Conservation (phyloP, 805 yeast species). For the Candida saitoana region DNA sequence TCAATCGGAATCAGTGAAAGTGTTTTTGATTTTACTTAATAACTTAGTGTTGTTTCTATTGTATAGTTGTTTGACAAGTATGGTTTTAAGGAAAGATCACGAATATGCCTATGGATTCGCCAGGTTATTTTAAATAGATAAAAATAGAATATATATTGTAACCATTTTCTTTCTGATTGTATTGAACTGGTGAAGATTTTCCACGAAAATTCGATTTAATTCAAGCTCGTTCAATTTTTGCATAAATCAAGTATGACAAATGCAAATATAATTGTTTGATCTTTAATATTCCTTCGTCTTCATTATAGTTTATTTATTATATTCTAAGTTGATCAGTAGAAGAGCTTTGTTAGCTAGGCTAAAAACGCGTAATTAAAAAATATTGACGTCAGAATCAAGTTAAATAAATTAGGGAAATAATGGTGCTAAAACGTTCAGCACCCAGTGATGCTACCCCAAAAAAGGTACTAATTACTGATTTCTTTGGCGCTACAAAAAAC, state of each 20-base stretch:
- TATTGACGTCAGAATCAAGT: neutral
- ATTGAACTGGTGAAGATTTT: too few relatives aligned
- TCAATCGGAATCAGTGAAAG: slow-evolving; percentile 14
- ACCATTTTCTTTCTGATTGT: neutral
- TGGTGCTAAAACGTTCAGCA: neutral
- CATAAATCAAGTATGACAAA: too few relatives aligned
- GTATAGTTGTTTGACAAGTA: slow-evolving; percentile 42
- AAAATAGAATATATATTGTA: neutral
- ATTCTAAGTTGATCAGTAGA: too few relatives aligned
- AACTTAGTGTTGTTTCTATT: slow-evolving; percentile 29
- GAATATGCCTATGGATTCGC: slow-evolving; percentile 44
- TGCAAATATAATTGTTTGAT: too few relatives aligned
- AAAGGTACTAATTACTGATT: slow-evolving; percentile 12
- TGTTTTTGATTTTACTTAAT: slow-evolving; percentile 17
- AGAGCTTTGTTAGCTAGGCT: neutral
- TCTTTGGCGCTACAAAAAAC: slow-evolving; percentile 7
- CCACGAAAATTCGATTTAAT: too few relatives aligned
- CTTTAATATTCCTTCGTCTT: too few relatives aligned
- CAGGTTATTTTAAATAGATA: slow-evolving; percentile 23
- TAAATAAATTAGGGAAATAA: slow-evolving; percentile 1
- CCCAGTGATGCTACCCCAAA: neutral
- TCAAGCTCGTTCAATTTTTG: too few relatives aligned
- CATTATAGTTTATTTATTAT: too few relatives aligned
- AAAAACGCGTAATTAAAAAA: neutral
- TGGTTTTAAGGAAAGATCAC: slow-evolving; percentile 43